Base-by-base conservation (phyloP, 1,284 basidiomycete species). In the Malassezia sympodialis region DNA sequence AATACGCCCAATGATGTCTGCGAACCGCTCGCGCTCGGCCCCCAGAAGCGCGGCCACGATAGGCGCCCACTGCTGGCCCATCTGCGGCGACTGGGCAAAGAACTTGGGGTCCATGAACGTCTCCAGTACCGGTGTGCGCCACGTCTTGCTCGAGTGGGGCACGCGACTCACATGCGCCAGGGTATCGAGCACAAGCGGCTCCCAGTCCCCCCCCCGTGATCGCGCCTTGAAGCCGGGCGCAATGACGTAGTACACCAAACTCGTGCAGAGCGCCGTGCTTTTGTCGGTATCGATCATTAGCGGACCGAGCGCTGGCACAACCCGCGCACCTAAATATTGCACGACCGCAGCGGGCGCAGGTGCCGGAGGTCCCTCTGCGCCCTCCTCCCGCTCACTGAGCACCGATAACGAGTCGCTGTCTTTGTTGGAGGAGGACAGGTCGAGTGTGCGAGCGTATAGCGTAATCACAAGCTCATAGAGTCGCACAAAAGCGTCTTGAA, bases 401-500 rank as follows among this genome's bases (percentile, higher is more conserved):
- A 10, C 17, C 21, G 49, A 52, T 12, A 23, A 7, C 4, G 50
- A 35, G n/a, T 51, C 55, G 28, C 49, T 49, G 37, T 57, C 55
- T 8, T 28, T 23, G n/a, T 19, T 37, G 46, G 41, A 4, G 8
- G 52, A 26, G 14, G 45, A 81, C 56, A 83, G 80, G 59, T 91
- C 90, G 21, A 82, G 81, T 1, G 84, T 82, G 21, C 84, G 81
- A 1, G 85, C 84, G 3, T 87, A 82, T 55, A 88, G 81, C 2
- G 81, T 76, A 6, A 90, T 81, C 48, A 84, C 86, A 2, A 83
- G 79, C 65, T 99, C 94, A 8, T 90, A 79, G 0, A 96, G 80
- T 74, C 88, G 91, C 37, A 83, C 81, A 67, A 87, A 91, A 0
- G 82, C 84, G 57, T 98, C 93, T 81, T 93, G 90, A 15, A 96